Evolutionary conservation across 179 eudicot species (phyloP), one percentile per base, ranked within the genome.

Genomic region (Heliamphora ciliata): DNA sequence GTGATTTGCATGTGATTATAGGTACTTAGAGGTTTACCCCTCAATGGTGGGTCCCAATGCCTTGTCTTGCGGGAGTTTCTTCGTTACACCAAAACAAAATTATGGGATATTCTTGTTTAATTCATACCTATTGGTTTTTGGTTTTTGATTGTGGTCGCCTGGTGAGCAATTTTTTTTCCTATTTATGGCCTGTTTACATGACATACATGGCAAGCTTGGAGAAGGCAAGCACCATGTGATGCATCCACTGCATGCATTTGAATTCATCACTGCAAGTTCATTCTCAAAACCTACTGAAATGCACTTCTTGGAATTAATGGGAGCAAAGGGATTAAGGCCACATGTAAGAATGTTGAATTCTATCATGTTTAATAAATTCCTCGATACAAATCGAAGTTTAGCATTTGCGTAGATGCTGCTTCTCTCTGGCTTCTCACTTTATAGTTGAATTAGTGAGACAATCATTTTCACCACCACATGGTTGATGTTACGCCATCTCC

Each of bases 181-280:
- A 90, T 81, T 64, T 96, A 51, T 96, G 99, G 99, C 92, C 92
- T 6, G 82, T 94, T 55, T 96, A 96, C 87, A 78, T 96, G 80
- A 96, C 99, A 10, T 94, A 96, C 88, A 91, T 96, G 93, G 99
- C 99, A 76, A 91, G 92, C 87, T 85, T 89, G 83, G 88, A 88
- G 79, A 96, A 93, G 89, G 89, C 77, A 52, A 83, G 31, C 56
- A 17, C 79, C 71, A 61, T 31, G 40, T 31, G 40, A 31, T 61
- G 21, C 65, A 3, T 61, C 4, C 65, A 61, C 17, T 61, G 65
- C 65, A 14, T 6, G 6, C 4, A 14, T 14, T 61, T 61, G n/a
- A 61, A 61, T 61, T 61, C 18, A 61, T 61, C 6, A 17, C 18
- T 14, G 21, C 21, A 61, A 61, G 6, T 61, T 61, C 65, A 61